These are phyloP conservation scores for Boletus sp. DNA, from an alignment of 768 basidiomycete genomes.

Conservation along the genomic window DNA sequence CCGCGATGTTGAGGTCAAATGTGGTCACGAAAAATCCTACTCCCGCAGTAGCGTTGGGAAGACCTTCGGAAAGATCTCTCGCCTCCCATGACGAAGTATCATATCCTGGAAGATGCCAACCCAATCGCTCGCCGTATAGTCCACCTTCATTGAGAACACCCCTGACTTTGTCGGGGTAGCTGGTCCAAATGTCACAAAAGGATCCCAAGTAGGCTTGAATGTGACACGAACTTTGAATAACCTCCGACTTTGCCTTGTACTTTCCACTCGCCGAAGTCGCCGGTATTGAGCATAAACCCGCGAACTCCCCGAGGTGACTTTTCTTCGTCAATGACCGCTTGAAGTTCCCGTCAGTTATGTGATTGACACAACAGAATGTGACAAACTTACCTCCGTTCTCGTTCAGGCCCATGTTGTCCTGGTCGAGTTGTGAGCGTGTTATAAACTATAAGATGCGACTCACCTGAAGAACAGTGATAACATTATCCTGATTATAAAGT, in stretches of 20 bases:
- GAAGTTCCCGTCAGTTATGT: constrained; percentile 1
- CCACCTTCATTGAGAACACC: constrained; percentile 75
- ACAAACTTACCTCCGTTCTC: constrained; percentile 49
- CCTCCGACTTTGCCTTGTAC: constrained; percentile 79
- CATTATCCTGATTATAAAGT: constrained; percentile 56
- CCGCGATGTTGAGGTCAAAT: constrained; percentile 60
- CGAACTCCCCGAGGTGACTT: constrained; percentile 79
- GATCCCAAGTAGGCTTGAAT: background rate
- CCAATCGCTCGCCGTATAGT: constrained; percentile 63
- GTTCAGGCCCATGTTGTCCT: constrained; percentile 83
- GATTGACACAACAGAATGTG: background rate
- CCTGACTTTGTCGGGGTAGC: constrained; percentile 71
- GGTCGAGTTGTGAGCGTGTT: constrained; percentile 2
- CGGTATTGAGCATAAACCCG: constrained; percentile 67
- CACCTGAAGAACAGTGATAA: constrained; percentile 76
- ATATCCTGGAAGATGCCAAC: constrained; percentile 77
- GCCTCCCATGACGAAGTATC: constrained; percentile 58
- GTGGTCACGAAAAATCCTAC: constrained; percentile 82
- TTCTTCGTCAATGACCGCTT: constrained; percentile 47
- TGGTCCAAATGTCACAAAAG: constrained; percentile 27
- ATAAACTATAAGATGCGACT: constrained; percentile 4
- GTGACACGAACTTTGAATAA: constrained; percentile 50
- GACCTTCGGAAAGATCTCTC: constrained; percentile 56
- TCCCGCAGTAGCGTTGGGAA: constrained; percentile 59
- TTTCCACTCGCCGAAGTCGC: constrained; percentile 62